Percentiles rank a stretch among this genome's conserved stretches.
Evolutionary conservation across 208 protist genomes (phyloP).

Genomic region (Phytomonas sp.): DNA sequence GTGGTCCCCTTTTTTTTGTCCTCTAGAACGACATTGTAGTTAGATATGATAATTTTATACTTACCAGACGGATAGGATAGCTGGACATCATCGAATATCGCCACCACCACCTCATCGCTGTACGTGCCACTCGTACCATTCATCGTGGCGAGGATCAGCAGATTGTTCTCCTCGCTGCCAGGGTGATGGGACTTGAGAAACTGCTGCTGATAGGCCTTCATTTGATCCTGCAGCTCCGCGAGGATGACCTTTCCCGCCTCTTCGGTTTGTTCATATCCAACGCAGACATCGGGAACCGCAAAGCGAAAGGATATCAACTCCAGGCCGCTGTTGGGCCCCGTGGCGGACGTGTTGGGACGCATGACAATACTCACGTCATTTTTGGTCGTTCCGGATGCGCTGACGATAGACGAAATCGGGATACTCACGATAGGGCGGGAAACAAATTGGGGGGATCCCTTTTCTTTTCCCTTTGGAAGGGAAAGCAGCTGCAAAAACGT

Average conservation of each 20-base stretch:
- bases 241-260: constrained; percentile 69
- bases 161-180: constrained; percentile 24
- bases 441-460: constrained; percentile 36
- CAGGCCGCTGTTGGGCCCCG: background rate
- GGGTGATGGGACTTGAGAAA: constrained; percentile 25
- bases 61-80: constrained; percentile 74
- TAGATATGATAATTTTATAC: constrained; percentile 76
- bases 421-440: constrained; percentile 51
- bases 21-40: constrained; percentile 70
- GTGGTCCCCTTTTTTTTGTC: constrained; percentile 54
- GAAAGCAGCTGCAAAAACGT: constrained; percentile 37
- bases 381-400: constrained; percentile 60
- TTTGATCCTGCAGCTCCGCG: constrained; percentile 35
- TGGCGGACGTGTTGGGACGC: constrained; percentile 27
- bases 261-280: constrained; percentile 81
- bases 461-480: constrained; percentile 42
- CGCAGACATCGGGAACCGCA: constrained; percentile 72
- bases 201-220: constrained; percentile 51
- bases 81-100: constrained; percentile 68
- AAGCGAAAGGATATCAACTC: constrained; percentile 75
- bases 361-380: constrained; percentile 71
- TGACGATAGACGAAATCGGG: constrained; percentile 57
- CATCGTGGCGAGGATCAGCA: constrained; percentile 52
- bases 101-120: constrained; percentile 56
- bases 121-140: constrained; percentile 22